phyloP scores from a whole-genome alignment of 2,329 filamentous ascomycete species.

The Monosporascus sp. region DNA sequence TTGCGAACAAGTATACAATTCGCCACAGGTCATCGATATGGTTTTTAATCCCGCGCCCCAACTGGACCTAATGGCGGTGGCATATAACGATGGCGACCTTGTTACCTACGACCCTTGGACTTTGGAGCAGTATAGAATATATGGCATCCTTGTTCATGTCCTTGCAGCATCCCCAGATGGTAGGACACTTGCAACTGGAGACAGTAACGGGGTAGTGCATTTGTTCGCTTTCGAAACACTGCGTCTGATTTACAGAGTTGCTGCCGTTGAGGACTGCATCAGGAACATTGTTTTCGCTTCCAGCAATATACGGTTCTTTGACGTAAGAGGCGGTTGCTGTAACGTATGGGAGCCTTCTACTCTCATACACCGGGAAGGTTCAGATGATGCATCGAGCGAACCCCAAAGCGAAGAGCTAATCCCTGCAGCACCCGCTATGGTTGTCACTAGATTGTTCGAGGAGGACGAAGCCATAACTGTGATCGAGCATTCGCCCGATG shows the following conservation, averaged over 20 bases:
- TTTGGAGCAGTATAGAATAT: conserved; percentile 7
- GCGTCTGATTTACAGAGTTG: conserved; percentile 9
- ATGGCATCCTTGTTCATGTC: neutral
- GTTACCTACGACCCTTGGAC: conserved; percentile 11
- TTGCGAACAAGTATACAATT: neutral
- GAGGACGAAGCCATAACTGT: neutral
- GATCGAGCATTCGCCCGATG: neutral
- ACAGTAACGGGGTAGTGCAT: conserved; percentile 17
- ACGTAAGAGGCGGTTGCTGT: conserved; percentile 11
- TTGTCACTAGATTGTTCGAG: neutral
- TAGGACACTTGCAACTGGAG: conserved; percentile 16
- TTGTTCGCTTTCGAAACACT: conserved; percentile 20
- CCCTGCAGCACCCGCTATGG: neutral
- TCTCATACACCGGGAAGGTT: conserved; percentile 11
- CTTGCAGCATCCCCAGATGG: conserved; percentile 20
- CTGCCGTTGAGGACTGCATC: conserved; percentile 2
- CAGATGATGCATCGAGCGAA: conserved; percentile 7
- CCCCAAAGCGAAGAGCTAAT: conserved; percentile 2
- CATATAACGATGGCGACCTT: conserved; percentile 2
- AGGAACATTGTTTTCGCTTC: conserved; percentile 14
- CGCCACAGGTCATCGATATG: neutral
- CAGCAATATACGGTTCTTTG: conserved; percentile 13
- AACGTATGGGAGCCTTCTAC: conserved; percentile 16
- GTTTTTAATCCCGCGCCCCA: neutral
- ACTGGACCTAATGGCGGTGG: neutral